Conservation (phyloP, 345 rosid species). For the Citrus mangshanensis region DNA sequence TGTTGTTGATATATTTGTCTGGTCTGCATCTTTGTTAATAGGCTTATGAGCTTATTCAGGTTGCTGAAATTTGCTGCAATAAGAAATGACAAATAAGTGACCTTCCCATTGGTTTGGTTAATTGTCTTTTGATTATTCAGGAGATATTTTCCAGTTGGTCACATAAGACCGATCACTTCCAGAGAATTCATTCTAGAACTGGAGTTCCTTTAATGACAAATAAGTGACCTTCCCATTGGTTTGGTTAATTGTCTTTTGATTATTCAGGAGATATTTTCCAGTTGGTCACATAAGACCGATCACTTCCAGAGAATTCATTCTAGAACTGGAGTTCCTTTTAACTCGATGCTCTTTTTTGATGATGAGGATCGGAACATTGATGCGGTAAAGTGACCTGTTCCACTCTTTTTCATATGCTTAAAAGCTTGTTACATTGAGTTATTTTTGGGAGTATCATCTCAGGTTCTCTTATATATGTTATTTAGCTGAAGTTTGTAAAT, state of each 20-base stretch:
- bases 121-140: conserved; percentile 32
- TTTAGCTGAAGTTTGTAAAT: not conserved
- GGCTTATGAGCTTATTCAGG: not conserved
- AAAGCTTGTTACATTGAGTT: not conserved
- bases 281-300: conserved; percentile 74
- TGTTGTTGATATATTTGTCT: not conserved
- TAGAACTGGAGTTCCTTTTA: conserved; percentile 65
- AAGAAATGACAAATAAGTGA: not conserved
- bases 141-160: conserved; percentile 75
- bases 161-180: conserved; percentile 81
- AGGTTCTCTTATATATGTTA: not conserved
- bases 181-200: conserved; percentile 66
- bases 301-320: conserved; percentile 78
- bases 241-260: not conserved
- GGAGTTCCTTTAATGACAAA: conserved; percentile 44
- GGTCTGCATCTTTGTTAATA: not conserved
- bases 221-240: not conserved
- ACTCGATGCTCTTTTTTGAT: conserved; percentile 73
- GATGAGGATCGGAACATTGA: conserved; percentile 75
- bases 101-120: not conserved
- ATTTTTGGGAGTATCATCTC: not conserved
- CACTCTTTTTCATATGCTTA: not conserved
- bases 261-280: conserved; percentile 71
- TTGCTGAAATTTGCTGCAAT: not conserved
- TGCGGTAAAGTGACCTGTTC: conserved; percentile 33